These are phyloP conservation scores for Suhomyces taliae DNA, from an alignment of 1,139 yeast genomes.

Conservation along the genomic window DNA sequence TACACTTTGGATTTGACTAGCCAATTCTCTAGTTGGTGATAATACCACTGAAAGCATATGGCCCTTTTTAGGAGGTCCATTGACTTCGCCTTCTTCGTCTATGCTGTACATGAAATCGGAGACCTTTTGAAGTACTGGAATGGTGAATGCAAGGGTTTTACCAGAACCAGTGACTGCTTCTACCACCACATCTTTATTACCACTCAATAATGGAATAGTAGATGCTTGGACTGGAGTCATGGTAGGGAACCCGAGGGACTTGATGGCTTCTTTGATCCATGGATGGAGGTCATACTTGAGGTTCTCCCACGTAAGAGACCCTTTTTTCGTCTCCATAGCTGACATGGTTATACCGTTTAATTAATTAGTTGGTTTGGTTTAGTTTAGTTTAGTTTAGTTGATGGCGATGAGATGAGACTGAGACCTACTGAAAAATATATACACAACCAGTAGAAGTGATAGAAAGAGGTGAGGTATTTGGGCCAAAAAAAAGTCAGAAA, in stretches of 20 bases:
- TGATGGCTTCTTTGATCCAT: constrained; percentile 61
- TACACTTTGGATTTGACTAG: constrained; percentile 76
- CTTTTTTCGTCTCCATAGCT: constrained; percentile 30
- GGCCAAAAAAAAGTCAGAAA: too few species aligned
- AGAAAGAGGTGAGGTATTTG: too few species aligned
- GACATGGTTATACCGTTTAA: not conserved
- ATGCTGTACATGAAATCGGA: constrained; percentile 28
- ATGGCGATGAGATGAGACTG: constrained; percentile 5
- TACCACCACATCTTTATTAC: constrained; percentile 94
- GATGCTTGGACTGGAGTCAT: constrained; percentile 99
- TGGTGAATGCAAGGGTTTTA: constrained; percentile 81
- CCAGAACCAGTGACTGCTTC: constrained; percentile 98
- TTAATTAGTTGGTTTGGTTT: too few species aligned
- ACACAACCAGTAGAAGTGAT: too few species aligned
- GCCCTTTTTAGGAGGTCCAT: constrained; percentile 50
- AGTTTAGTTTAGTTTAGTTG: not conserved
- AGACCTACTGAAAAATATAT: not conserved
- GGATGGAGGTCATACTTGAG: constrained; percentile 39
- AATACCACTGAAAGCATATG: constrained; percentile 71
- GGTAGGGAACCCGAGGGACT: constrained; percentile 67
- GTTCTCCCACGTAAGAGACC: constrained; percentile 42
- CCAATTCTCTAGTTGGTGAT: constrained; percentile 92
- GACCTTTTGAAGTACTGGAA: constrained; percentile 76
- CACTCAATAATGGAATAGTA: constrained; percentile 80
- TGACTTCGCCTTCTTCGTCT: constrained; percentile 21